Conservation (phyloP, 805 yeast genomes). For the Spathaspora girioi region DNA sequence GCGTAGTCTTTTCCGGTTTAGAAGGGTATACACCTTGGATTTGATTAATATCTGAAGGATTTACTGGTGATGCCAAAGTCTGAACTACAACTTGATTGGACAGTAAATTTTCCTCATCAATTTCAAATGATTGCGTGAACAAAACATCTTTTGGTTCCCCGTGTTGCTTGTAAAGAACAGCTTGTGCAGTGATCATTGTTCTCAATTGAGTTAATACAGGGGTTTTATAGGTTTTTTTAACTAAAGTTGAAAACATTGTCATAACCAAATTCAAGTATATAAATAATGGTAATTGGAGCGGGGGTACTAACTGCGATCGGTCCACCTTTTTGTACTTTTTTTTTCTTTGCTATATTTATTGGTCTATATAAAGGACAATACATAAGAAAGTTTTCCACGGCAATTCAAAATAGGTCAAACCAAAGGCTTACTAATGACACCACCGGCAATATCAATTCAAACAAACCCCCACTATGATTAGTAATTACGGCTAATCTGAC, state of each 20-base stretch:
- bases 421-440: background rate
- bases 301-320: background rate
- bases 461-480: too few relatives aligned
- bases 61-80: conserved; percentile 39
- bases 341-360: background rate
- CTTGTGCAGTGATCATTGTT: conserved; percentile 51
- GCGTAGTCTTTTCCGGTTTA: conserved; percentile 47
- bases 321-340: background rate
- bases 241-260: background rate
- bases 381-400: background rate
- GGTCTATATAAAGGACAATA: background rate
- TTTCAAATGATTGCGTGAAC: conserved; percentile 47
- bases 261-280: too few relatives aligned
- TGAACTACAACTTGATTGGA: conserved; percentile 31
- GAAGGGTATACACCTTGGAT: conserved; percentile 46
- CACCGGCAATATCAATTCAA: background rate
- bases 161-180: conserved; percentile 63
- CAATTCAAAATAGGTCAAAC: background rate
- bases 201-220: conserved; percentile 10
- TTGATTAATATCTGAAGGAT: conserved; percentile 45
- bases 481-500: background rate
- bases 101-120: conserved; percentile 43
- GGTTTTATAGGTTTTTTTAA: background rate
- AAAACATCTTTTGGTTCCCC: conserved; percentile 64
- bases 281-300: background rate